Evolutionary conservation across 2,329 filamentous ascomycete genomes (phyloP).

Genomic region (Coccinonectria pachysandricola): DNA sequence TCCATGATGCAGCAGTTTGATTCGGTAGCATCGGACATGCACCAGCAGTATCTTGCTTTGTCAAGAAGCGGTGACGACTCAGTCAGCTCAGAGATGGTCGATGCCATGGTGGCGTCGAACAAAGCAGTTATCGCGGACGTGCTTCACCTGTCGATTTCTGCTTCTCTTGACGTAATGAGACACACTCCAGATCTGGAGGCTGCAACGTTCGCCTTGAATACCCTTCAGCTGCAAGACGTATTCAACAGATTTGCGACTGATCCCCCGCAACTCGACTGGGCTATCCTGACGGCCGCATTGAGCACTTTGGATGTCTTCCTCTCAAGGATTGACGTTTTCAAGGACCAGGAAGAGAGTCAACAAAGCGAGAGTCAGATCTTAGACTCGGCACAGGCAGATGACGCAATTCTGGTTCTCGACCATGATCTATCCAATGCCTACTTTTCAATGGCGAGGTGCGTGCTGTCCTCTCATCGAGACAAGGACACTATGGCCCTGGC

Average conservation of each 20-base stretch:
- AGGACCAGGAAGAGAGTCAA: conserved; percentile 27
- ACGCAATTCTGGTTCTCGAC: conserved; percentile 37
- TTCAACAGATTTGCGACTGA: conserved; percentile 37
- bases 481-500: conserved; percentile 6
- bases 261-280: conserved; percentile 37
- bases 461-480: conserved; percentile 19
- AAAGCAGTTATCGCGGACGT: conserved; percentile 43
- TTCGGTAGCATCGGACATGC: conserved; percentile 44
- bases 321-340: conserved; percentile 32
- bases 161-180: conserved; percentile 41
- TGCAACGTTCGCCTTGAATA: conserved; percentile 39
- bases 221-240: conserved; percentile 39
- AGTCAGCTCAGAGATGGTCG: conserved; percentile 35
- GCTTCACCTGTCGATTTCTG: conserved; percentile 35
- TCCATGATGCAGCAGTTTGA: conserved; percentile 48
- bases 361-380: conserved; percentile 27
- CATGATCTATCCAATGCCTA: conserved; percentile 35
- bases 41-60: conserved; percentile 42
- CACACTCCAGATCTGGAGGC: conserved; percentile 35
- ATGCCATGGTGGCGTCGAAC: conserved; percentile 41
- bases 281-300: conserved; percentile 33
- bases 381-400: conserved; percentile 34
- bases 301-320: conserved; percentile 39
- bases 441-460: conserved; percentile 36
- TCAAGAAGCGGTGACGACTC: conserved; percentile 33